Evolutionary conservation across 192 early-diverging fungal genomes (phyloP).

Genomic region (Coemansia sp.): DNA sequence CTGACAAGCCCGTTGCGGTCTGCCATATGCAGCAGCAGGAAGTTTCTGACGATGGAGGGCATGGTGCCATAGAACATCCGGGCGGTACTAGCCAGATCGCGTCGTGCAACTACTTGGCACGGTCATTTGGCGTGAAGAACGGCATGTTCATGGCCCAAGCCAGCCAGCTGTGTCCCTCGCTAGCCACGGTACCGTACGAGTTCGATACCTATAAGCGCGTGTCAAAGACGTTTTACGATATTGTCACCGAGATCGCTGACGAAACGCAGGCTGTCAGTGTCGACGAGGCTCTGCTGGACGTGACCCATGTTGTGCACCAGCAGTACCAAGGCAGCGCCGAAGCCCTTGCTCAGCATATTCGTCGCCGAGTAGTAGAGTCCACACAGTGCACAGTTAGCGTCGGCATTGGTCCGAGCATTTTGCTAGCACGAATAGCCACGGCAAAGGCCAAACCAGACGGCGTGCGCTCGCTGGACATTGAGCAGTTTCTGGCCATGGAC

Average conservation of each 20-base stretch:
- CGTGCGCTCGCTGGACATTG: slow-evolving; percentile 29
- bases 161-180: slow-evolving; percentile 62
- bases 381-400: slow-evolving; percentile 74
- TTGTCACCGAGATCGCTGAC: slow-evolving; percentile 66
- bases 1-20: slow-evolving; percentile 68
- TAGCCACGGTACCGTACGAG: slow-evolving; percentile 70
- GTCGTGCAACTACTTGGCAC: slow-evolving; percentile 86
- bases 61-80: not conserved
- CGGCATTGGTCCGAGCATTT: slow-evolving; percentile 72
- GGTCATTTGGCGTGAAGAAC: slow-evolving; percentile 73
- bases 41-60: not conserved
- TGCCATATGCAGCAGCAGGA: slow-evolving; percentile 59
- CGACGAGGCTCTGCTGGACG: slow-evolving; percentile 83
- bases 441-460: slow-evolving; percentile 74
- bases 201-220: slow-evolving; percentile 71
- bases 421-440: slow-evolving; percentile 76
- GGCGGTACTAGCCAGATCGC: slow-evolving; percentile 66
- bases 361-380: slow-evolving; percentile 47
- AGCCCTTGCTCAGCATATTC: slow-evolving; percentile 58
- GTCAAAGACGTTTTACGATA: slow-evolving; percentile 67
- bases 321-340: slow-evolving; percentile 15
- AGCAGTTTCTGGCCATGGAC: slow-evolving; percentile 14
- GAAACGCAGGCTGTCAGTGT: slow-evolving; percentile 79
- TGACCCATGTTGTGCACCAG: slow-evolving; percentile 46
- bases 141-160: slow-evolving; percentile 80